Percentiles rank a stretch among this genome's conserved stretches.
Conservation (phyloP, 148 eudicot species). For the Amaranthus cruentus region DNA sequence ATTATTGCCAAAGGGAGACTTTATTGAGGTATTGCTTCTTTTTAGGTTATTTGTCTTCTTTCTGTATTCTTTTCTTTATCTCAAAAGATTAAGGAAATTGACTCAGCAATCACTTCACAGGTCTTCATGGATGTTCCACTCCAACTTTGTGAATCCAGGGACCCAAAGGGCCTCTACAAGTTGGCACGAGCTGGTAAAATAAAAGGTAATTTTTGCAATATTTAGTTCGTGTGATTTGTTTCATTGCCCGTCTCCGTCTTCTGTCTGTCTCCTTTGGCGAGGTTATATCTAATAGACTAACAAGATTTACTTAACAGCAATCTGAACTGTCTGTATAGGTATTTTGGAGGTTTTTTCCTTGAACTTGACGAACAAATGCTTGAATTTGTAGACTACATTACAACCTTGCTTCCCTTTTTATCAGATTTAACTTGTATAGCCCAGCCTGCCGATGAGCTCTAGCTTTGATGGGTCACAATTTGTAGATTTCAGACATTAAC, state of each 20-base stretch:
- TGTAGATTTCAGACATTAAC: too few species aligned
- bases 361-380: too few species aligned
- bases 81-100: not conserved
- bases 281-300: not conserved
- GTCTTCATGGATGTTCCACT: conserved; percentile 95
- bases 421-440: too few species aligned
- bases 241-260: not conserved
- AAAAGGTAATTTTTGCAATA: conserved; percentile 49
- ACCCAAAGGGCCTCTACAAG: conserved; percentile 98
- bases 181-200: conserved; percentile 93
- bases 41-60: conserved; percentile 5
- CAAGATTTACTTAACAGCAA: too few species aligned
- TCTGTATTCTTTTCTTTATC: conserved; percentile 1
- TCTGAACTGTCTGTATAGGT: too few species aligned
- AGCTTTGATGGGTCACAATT: too few species aligned
- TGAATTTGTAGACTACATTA: too few species aligned
- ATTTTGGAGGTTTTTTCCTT: too few species aligned
- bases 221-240: not conserved
- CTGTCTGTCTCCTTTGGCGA: conserved; percentile 4
- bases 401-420: too few species aligned
- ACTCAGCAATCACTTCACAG: conserved; percentile 38
- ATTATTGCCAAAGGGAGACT: conserved; percentile 50
- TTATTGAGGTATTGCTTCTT: conserved; percentile 53
- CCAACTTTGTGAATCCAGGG: conserved; percentile 85
- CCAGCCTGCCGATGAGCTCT: too few species aligned